These are phyloP conservation scores for Candida awuae DNA, from an alignment of 805 yeast genomes.

Conservation along the genomic window DNA sequence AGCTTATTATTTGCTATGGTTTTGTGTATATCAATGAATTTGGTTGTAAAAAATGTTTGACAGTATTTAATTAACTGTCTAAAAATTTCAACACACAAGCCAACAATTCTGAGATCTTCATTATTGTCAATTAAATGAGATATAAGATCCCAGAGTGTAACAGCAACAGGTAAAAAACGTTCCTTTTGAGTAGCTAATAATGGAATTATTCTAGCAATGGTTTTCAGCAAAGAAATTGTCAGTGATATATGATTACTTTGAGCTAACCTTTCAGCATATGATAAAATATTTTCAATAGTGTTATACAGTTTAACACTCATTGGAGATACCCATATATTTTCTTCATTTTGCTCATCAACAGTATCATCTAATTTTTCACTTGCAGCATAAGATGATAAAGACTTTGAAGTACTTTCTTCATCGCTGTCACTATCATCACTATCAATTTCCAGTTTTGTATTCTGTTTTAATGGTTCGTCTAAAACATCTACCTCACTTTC, in stretches of 20 bases:
- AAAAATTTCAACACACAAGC: conserved; percentile 24
- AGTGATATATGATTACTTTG: conserved; percentile 44
- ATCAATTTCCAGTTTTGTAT: conserved; percentile 23
- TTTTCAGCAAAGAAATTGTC: conserved; percentile 46
- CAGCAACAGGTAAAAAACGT: conserved; percentile 41
- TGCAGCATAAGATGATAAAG: conserved; percentile 11
- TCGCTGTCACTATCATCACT: conserved; percentile 36
- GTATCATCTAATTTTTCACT: conserved; percentile 22
- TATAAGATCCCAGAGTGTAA: conserved; percentile 46
- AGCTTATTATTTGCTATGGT: conserved; percentile 5
- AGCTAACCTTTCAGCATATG: conserved; percentile 59
- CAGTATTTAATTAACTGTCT: conserved; percentile 27
- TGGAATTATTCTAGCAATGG: conserved; percentile 39
- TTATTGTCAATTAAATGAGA: conserved; percentile 15
- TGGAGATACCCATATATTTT: conserved; percentile 55
- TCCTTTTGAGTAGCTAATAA: conserved; percentile 43
- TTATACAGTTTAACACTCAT: conserved; percentile 55
- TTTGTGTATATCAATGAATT: conserved; percentile 37
- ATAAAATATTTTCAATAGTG: conserved; percentile 51
- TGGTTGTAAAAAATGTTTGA: conserved; percentile 40
- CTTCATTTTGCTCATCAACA: conserved; percentile 17
- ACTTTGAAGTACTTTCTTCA: conserved; percentile 28
- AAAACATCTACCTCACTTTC: conserved; percentile 10
- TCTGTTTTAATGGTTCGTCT: conserved; percentile 17
- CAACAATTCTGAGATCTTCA: conserved; percentile 26